Base-by-base conservation (phyloP, 371 early-diverging fungal species). In the Mucor circinelloides region DNA sequence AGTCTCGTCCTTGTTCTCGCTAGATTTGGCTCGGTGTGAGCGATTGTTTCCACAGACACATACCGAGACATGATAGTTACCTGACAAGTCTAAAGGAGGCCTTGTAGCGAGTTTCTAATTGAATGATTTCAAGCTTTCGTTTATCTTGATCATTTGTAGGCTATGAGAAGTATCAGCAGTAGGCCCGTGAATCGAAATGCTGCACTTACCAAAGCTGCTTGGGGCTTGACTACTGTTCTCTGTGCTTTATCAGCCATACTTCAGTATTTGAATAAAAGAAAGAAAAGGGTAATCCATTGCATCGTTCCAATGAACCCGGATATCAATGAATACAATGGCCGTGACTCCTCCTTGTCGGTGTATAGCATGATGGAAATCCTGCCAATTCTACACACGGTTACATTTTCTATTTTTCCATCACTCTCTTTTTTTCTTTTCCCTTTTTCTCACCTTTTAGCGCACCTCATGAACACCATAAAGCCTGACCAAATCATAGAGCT, bases 401-500 rank as follows among this genome's bases (percentile, higher is more conserved):
- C 19, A 21, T 46, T 46, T 46, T 46, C 52, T 15, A 27, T 52
- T 52, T 27, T 50, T 50, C 50, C 10, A 48, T 6, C 25, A 2
- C 17, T 40, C 9, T 25, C 27, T 23, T 52, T 52, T 13, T 27
- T 13, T 21, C 44, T 19, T 17, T 42, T 40, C 42, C 21, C 42
- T 21, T 57, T 60, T 34, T 32, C n/a, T 27, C n/a, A 27, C 8
- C 13, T 25, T 46, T 2, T 0, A n/a, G n/a, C n/a, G n/a, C n/a
- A n/a, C n/a, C n/a, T n/a, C n/a, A 92, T 91, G 91, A 91, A 91
- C 71, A 89, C 87, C 71, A 79, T 93, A 59, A 93, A 91, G 73
- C 83, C 87, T 52, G 92, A 93, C 46, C 90, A 91, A 40, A 80
- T 94, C 63, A 84, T 95, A 59, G 88, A 88, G 30, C 81, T 97